Percentiles rank a stretch among this genome's conserved stretches.
Conservation (phyloP, 2,329 filamentous ascomycete genomes). For the Alternaria brassicicola region DNA sequence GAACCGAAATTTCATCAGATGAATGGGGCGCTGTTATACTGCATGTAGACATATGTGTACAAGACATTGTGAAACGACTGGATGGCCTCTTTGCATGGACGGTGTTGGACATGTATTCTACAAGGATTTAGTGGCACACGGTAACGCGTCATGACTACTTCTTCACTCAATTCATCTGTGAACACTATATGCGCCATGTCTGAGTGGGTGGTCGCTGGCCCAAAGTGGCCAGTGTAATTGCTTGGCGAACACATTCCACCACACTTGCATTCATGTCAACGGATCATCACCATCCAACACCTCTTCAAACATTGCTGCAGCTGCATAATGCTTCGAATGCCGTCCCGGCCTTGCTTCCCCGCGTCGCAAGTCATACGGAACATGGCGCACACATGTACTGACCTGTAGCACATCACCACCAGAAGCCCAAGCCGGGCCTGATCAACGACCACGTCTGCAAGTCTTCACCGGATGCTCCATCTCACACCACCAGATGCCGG, state of each 20-base stretch:
- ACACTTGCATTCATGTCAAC: not conserved
- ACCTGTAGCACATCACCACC: not conserved
- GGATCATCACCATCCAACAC: not conserved
- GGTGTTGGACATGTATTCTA: not conserved
- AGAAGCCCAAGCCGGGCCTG: not conserved
- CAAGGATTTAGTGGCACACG: not conserved
- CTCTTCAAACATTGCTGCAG: not conserved
- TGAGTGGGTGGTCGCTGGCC: conserved; percentile 4
- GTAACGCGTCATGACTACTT: not conserved
- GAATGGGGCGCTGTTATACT: conserved; percentile 14
- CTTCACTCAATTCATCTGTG: not conserved
- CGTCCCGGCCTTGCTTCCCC: not conserved
- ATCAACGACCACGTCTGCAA: conserved; percentile 4
- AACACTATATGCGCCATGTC: not conserved
- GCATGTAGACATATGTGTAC: conserved; percentile 28
- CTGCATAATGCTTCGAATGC: not conserved
- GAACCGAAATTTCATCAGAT: not conserved
- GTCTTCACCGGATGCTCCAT: conserved; percentile 15
- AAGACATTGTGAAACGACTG: conserved; percentile 15
- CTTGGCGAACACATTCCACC: conserved; percentile 11
- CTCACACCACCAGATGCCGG: not conserved
- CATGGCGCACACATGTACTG: not conserved
- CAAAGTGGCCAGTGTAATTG: not conserved
- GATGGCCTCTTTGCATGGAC: not conserved
- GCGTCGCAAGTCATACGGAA: not conserved